phyloP scores from a whole-genome alignment of 208 protist species.

The Perkinsela sp. region DNA sequence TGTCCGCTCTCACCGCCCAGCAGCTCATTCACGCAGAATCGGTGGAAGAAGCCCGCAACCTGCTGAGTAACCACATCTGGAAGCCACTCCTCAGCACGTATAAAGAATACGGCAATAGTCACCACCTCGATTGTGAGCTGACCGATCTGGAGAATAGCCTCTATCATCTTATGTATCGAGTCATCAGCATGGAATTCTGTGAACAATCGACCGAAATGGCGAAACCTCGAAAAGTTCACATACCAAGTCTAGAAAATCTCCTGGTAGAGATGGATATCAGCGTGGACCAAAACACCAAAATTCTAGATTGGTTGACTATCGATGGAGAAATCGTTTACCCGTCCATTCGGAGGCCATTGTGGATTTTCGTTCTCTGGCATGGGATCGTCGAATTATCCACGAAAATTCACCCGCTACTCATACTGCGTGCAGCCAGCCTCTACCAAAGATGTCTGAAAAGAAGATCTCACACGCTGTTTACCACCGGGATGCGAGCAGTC shows the following conservation, averaged over 20 bases:
- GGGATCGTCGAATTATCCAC: slow-evolving; percentile 3
- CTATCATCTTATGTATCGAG: not conserved
- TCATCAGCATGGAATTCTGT: not conserved
- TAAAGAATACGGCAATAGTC: not conserved
- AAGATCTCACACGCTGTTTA: slow-evolving; percentile 32
- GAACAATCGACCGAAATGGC: not conserved
- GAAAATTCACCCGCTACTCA: slow-evolving; percentile 7
- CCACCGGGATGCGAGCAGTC: slow-evolving; percentile 8
- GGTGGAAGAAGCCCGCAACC: not conserved
- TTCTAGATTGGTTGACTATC: slow-evolving; percentile 12
- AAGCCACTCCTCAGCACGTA: not conserved
- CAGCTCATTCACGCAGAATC: not conserved
- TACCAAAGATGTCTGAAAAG: slow-evolving; percentile 33
- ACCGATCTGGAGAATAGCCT: not conserved
- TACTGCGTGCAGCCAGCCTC: slow-evolving; percentile 21
- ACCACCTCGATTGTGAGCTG: not conserved
- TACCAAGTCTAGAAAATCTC: not conserved
- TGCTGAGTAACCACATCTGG: not conserved
- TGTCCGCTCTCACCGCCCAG: not conserved
- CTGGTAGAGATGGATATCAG: not conserved
- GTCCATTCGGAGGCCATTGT: slow-evolving; percentile 13
- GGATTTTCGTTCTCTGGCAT: slow-evolving; percentile 1
- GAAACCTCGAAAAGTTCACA: not conserved
- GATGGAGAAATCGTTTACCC: slow-evolving; percentile 47
- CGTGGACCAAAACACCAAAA: not conserved